phyloP scores from a whole-genome alignment of 2,329 filamentous ascomycete genomes.

The Colletotrichum godetiae region DNA sequence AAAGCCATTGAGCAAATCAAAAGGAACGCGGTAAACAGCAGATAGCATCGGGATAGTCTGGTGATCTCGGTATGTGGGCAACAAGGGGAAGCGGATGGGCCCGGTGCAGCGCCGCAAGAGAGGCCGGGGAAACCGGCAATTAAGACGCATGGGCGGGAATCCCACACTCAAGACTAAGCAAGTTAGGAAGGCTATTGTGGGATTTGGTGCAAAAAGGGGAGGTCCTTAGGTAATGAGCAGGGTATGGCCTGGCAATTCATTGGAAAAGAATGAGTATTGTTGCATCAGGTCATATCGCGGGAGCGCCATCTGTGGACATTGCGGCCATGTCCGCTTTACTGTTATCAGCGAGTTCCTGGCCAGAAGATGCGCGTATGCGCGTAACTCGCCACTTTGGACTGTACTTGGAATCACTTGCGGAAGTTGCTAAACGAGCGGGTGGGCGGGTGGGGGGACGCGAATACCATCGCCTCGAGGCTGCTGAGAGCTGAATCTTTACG shows the following conservation, averaged over 20 bases:
- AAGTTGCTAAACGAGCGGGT: background rate
- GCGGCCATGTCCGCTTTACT: background rate
- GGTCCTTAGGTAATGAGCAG: slow-evolving; percentile 18
- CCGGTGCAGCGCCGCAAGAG: background rate
- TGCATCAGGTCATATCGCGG: background rate
- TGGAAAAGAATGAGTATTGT: background rate
- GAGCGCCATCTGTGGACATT: background rate
- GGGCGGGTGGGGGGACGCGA: background rate
- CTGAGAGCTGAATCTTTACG: background rate
- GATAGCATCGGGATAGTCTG: background rate
- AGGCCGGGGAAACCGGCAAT: slow-evolving; percentile 13
- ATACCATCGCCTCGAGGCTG: background rate
- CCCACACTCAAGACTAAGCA: slow-evolving; percentile 10
- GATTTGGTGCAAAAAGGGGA: slow-evolving; percentile 16
- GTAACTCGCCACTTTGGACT: background rate
- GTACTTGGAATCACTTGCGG: background rate
- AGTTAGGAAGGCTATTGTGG: slow-evolving; percentile 21
- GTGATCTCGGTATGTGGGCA: slow-evolving; percentile 21
- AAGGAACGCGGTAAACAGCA: background rate
- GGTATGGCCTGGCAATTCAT: background rate
- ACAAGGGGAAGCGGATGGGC: background rate
- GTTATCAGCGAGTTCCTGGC: slow-evolving; percentile 6
- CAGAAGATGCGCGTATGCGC: background rate
- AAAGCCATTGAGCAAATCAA: no score
- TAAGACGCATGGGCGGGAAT: background rate